Conservation (phyloP, 768 basidiomycete species). For the Xanthoconium stramineum region DNA sequence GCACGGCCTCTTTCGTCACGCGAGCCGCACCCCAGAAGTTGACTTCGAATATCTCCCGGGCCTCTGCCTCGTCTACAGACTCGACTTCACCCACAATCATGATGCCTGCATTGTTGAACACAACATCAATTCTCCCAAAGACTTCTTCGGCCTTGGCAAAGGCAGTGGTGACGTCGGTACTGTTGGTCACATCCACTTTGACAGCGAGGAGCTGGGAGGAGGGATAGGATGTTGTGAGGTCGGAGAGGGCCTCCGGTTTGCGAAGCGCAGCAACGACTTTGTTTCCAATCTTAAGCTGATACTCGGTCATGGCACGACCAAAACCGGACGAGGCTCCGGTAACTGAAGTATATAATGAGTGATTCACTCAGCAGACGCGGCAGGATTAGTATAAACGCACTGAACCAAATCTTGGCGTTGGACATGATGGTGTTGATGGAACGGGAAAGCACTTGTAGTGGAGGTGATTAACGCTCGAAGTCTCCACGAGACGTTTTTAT, state of each 20-base stretch:
- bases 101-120: constrained; percentile 36
- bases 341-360: constrained; percentile 4
- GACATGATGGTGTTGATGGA: constrained; percentile 1
- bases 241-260: constrained; percentile 30
- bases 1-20: constrained; percentile 30
- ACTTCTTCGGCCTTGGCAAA: constrained; percentile 26
- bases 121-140: constrained; percentile 35
- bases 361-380: no score
- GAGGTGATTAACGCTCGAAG: not conserved
- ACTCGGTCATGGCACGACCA: constrained; percentile 33
- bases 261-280: constrained; percentile 42
- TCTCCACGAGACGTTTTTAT: no score
- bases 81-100: constrained; percentile 35
- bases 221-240: no score
- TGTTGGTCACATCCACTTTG: constrained; percentile 29
- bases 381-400: no score
- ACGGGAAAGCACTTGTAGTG: no score
- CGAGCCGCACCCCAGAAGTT: constrained; percentile 6
- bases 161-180: constrained; percentile 13
- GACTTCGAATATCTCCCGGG: constrained; percentile 35
- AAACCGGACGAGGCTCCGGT: constrained; percentile 41
- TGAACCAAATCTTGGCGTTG: constrained; percentile 17
- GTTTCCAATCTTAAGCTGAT: constrained; percentile 34
- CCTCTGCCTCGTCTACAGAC: constrained; percentile 26
- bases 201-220: constrained; percentile 26